Conservation (phyloP, 2,329 filamentous ascomycete genomes). For the Acrodontium crateriforme region DNA sequence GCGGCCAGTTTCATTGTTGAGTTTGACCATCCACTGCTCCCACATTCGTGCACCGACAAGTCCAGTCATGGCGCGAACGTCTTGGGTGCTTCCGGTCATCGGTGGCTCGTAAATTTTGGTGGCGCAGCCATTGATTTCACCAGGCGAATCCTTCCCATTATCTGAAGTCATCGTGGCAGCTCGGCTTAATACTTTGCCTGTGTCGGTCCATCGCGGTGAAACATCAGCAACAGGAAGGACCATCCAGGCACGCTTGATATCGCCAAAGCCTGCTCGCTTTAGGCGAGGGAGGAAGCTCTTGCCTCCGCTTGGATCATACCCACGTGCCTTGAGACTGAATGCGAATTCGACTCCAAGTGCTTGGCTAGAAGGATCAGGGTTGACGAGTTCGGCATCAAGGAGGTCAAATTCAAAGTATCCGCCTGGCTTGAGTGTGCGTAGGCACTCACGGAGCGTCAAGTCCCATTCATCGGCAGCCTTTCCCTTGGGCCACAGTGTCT, state of each 20-base stretch:
- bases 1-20: conserved; percentile 75
- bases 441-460: conserved; percentile 68
- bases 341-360: conserved; percentile 85
- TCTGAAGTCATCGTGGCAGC: conserved; percentile 12
- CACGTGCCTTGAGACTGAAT: conserved; percentile 74
- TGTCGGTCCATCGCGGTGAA: conserved; percentile 25
- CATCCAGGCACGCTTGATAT: conserved; percentile 74
- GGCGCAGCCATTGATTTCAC: too few species aligned
- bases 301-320: conserved; percentile 76
- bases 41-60: conserved; percentile 79
- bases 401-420: conserved; percentile 86
- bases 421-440: conserved; percentile 82
- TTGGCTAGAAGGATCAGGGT: conserved; percentile 63
- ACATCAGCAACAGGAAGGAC: conserved; percentile 61
- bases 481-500: conserved; percentile 43
- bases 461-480: conserved; percentile 65
- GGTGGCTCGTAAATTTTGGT: conserved; percentile 17
- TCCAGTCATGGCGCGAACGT: conserved; percentile 48
- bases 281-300: conserved; percentile 68
- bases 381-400: conserved; percentile 80
- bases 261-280: conserved; percentile 59
- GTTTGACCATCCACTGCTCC: conserved; percentile 89
- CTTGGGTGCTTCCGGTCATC: conserved; percentile 21
- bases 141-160: conserved; percentile 22
- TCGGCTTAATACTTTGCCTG: conserved; percentile 10